Conservation (phyloP, 2,329 filamentous ascomycete species). For the Coniochaeta pulveracea region DNA sequence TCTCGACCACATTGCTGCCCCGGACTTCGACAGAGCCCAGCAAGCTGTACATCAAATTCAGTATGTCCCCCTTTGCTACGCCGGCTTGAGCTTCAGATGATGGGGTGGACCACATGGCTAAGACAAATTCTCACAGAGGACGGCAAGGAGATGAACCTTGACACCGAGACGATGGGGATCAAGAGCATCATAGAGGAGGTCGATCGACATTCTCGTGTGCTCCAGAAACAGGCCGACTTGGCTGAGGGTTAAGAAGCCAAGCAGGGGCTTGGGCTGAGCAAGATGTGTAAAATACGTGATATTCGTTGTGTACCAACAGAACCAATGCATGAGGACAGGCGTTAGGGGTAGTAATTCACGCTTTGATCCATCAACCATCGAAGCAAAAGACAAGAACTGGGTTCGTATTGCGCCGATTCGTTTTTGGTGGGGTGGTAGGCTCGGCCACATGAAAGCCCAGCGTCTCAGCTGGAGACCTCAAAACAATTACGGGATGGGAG, state of each 20-base stretch:
- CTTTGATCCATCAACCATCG: too few species aligned
- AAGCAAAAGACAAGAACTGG: too few species aligned
- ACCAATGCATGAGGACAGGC: too few species aligned
- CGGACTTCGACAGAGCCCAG: constrained; percentile 57
- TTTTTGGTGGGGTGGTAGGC: too few species aligned
- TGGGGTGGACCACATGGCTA: neutral
- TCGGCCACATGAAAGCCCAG: too few species aligned
- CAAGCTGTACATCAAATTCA: constrained; percentile 72
- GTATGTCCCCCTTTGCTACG: constrained; percentile 35
- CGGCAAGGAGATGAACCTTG: constrained; percentile 78
- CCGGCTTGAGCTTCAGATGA: neutral
- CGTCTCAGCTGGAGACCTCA: too few species aligned
- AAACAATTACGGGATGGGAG: too few species aligned
- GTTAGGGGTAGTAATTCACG: too few species aligned
- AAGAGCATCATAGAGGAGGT: constrained; percentile 81
- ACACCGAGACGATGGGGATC: constrained; percentile 72
- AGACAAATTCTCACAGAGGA: constrained; percentile 52
- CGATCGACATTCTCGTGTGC: constrained; percentile 72
- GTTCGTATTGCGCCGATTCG: too few species aligned
- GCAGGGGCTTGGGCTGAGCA: constrained; percentile 4
- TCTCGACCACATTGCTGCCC: constrained; percentile 67
- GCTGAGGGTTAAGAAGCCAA: constrained; percentile 24
- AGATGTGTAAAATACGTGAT: too few species aligned
- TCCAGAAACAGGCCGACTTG: constrained; percentile 78
- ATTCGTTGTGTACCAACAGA: too few species aligned